Percentiles rank a stretch among this genome's conserved stretches.
These are phyloP conservation scores for Luffa aegyptiaca DNA, from an alignment of 306 rosid genomes.

Conservation along the genomic window DNA sequence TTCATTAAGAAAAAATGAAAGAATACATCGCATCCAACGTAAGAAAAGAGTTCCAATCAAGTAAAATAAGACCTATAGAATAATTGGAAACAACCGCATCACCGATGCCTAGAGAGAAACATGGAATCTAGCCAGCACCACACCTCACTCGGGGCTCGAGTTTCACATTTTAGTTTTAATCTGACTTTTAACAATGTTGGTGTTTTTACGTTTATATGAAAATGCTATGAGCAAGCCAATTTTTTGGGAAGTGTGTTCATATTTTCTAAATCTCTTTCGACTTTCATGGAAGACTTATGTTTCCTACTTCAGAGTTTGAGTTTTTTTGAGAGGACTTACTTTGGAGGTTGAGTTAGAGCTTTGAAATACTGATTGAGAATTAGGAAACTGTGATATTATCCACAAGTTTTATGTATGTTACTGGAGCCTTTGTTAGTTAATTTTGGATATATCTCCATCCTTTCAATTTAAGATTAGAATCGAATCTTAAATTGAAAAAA, in stretches of 20 bases:
- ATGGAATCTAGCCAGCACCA: no score
- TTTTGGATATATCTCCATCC: background rate
- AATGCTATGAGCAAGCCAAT: background rate
- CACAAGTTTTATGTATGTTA: background rate
- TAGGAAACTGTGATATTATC: background rate
- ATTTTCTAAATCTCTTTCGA: background rate
- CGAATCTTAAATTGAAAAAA: constrained; percentile 9
- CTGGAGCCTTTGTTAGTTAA: background rate
- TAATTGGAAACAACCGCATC: no score
- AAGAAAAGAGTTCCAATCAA: no score
- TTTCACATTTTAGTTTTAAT: background rate
- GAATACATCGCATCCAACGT: no score
- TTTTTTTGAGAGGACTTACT: no score
- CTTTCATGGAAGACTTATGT: background rate
- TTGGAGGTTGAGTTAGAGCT: background rate
- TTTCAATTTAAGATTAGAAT: background rate
- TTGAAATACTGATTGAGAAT: background rate
- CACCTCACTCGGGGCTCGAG: background rate
- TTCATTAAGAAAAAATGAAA: no score
- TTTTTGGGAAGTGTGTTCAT: background rate
- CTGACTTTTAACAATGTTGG: background rate
- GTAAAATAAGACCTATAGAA: no score
- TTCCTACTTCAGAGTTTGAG: background rate
- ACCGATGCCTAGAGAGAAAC: no score
- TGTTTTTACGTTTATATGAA: background rate